Evolutionary conservation across 2,329 filamentous ascomycete genomes (phyloP).

Genomic region (Clarireedia paspali): DNA sequence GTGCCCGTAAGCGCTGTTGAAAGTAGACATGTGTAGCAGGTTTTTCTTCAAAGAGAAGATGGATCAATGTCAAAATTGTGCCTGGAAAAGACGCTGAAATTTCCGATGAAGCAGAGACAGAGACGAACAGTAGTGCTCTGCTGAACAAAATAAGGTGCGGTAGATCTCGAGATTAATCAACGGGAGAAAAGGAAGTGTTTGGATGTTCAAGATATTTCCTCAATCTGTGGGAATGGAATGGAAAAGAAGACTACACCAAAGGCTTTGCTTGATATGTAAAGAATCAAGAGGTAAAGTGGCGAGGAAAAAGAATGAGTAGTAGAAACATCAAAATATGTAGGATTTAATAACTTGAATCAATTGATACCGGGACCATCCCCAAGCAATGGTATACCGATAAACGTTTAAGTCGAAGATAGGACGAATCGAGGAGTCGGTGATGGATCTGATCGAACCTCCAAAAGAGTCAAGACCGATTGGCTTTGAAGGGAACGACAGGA

Average conservation of each 20-base stretch:
- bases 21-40: slow-evolving; percentile 9
- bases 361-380: not conserved
- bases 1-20: slow-evolving; percentile 7
- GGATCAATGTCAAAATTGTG: slow-evolving; percentile 1
- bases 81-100: not conserved
- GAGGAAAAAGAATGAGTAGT: not conserved
- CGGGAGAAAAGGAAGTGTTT: not conserved
- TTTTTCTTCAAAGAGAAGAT: not conserved
- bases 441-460: not conserved
- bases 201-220: not conserved
- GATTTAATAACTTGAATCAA: not conserved
- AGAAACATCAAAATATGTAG: not conserved
- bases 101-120: not conserved
- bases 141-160: not conserved
- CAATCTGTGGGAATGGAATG: no score
- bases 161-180: not conserved
- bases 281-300: not conserved
- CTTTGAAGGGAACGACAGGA: not conserved
- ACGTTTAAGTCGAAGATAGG: not conserved
- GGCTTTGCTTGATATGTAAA: not conserved
- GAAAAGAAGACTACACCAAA: not conserved
- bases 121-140: not conserved
- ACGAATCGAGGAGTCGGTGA: not conserved
- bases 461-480: not conserved
- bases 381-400: not conserved